Evolutionary conservation across 192 early-diverging fungal genomes (phyloP).

Genomic region (Dissophora ornata): DNA sequence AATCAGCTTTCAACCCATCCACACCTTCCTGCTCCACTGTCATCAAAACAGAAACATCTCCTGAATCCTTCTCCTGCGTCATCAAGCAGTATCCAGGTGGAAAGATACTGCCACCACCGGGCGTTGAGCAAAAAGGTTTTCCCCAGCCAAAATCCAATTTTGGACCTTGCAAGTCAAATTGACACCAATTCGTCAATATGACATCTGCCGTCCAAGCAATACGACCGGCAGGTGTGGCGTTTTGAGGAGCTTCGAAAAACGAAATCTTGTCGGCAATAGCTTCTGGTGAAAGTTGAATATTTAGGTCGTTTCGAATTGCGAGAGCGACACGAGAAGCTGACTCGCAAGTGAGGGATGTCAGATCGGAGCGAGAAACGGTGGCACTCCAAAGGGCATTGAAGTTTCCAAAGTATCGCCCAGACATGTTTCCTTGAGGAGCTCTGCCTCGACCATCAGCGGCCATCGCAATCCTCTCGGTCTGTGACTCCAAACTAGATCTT

Average conservation of each 20-base stretch:
- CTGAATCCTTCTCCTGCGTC: conserved; percentile 44
- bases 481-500: conserved; percentile 34
- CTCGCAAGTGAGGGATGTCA: conserved; percentile 18
- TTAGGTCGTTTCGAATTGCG: conserved; percentile 28
- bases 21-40: conserved; percentile 39
- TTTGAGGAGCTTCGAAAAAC: conserved; percentile 45
- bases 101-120: conserved; percentile 23
- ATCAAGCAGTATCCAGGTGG: conserved; percentile 52
- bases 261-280: conserved; percentile 49
- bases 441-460: conserved; percentile 50
- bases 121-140: conserved; percentile 35
- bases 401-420: conserved; percentile 52
- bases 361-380: conserved; percentile 34
- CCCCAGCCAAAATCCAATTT: conserved; percentile 54
- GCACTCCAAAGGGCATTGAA: conserved; percentile 49
- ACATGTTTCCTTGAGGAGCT: conserved; percentile 41
- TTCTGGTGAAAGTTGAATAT: conserved; percentile 38
- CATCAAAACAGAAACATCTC: conserved; percentile 39
- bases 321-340: conserved; percentile 44
- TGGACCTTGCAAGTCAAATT: conserved; percentile 52
- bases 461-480: conserved; percentile 38
- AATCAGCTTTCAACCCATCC: conserved; percentile 27
- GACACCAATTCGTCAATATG: conserved; percentile 55
- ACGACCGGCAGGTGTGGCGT: conserved; percentile 41
- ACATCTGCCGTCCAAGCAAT: conserved; percentile 41